Base-by-base conservation (phyloP, 2,329 filamentous ascomycete species). In the Curvularia lunata region DNA sequence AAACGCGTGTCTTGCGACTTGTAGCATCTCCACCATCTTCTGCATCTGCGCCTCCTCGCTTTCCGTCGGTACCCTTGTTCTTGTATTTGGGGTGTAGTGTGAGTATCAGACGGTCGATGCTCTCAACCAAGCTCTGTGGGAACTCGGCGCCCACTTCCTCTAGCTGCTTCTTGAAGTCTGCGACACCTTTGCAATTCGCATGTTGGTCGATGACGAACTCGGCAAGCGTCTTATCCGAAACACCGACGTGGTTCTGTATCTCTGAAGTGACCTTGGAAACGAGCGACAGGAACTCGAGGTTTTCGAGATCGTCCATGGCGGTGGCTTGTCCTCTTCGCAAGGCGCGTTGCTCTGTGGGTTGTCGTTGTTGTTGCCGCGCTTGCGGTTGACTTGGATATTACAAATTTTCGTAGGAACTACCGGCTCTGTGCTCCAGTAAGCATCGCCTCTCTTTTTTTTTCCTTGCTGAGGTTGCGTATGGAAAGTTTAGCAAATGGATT, bases 201-300 rank as follows among this genome's bases (percentile, higher is more conserved):
- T 96, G 91, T 75, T 97, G 90, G 61, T 91, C 91, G 73, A 99
- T 97, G 70, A 99, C 87, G 74, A 97, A 99, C 78, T 99, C 95
- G 67, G 95, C 93, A 25, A 99, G 87, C 5, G 92, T 97, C 79
- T 96, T 97, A 79, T 99, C 93, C 75, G 86, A 90, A 69, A 97
- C 87, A 54, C 93, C 92, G 58, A 98, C 80, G 79, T 99, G 91
- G 73, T 99, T 99, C 70, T 96, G 90, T 52, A 99, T 84, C 78
- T 99, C 95, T 18, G 91, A 94, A 13, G 92, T 92, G 68, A 99
- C 92, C 77, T 94, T 97, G 49, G 92, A 95, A 55, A 98, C 92
- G 72, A 99, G 88, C 69, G 93, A 97, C 52, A 99, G 85, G 60
- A 96, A 84, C 83, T 99, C 95, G 74, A 99, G 88, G 69, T 91